These are phyloP conservation scores for Mycena metata DNA, from an alignment of 768 basidiomycete species.

Conservation along the genomic window DNA sequence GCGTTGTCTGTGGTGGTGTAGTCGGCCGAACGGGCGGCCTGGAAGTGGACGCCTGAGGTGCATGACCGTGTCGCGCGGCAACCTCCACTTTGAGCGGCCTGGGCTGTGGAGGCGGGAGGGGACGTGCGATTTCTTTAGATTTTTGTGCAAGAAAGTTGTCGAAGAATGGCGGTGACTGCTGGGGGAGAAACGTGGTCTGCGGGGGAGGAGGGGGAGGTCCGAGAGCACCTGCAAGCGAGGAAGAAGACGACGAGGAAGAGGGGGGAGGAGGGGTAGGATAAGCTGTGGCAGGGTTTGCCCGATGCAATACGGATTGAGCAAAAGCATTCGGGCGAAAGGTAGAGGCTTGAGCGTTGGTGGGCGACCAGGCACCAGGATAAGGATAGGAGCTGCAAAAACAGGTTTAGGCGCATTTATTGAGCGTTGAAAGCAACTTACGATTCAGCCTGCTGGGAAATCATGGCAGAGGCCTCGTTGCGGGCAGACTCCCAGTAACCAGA, in stretches of 20 bases:
- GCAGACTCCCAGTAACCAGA: constrained; percentile 75
- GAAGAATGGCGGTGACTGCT: constrained; percentile 76
- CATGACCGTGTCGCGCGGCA: neutral
- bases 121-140: constrained; percentile 52
- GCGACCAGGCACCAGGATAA: constrained; percentile 58
- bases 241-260: constrained; percentile 73
- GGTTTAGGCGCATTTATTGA: constrained; percentile 29
- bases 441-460: constrained; percentile 67
- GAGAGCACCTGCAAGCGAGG: constrained; percentile 82
- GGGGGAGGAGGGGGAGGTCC: constrained; percentile 50
- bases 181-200: constrained; percentile 57
- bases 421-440: constrained; percentile 54
- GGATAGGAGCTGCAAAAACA: constrained; percentile 48
- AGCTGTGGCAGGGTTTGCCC: constrained; percentile 67
- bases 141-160: constrained; percentile 75
- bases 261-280: constrained; percentile 84
- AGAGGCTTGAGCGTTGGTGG: constrained; percentile 57
- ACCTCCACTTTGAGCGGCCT: constrained; percentile 5
- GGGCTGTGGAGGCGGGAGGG: constrained; percentile 39
- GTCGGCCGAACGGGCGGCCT: constrained; percentile 36
- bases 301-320: constrained; percentile 76
- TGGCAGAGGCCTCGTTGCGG: constrained; percentile 70
- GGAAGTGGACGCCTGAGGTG: constrained; percentile 10
- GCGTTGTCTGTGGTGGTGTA: constrained; percentile 45
- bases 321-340: constrained; percentile 69